A percentile compares a stretch with the other conserved stretches of the same genome.
Evolutionary conservation across 2,329 filamentous ascomycete species (phyloP).

Genomic region (Ceratocystiopsis brevicomis): DNA sequence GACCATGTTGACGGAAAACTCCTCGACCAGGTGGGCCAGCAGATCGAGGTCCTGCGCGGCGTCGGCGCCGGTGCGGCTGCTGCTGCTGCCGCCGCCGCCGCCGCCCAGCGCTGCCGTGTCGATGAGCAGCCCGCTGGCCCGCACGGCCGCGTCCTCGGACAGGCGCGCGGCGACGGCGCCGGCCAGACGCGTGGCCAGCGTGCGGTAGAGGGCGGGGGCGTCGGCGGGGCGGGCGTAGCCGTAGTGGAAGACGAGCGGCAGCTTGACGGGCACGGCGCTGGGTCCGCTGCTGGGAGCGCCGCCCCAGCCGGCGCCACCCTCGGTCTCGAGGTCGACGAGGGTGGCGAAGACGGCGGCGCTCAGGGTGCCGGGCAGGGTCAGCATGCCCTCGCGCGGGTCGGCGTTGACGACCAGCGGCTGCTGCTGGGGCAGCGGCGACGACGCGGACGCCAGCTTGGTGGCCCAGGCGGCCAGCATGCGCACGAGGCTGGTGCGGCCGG

Average conservation of each 20-base stretch:
- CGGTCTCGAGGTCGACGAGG: conserved; percentile 60
- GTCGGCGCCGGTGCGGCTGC: conserved; percentile 9
- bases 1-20: conserved; percentile 56
- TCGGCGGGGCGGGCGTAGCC: conserved; percentile 57
- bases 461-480: conserved; percentile 67
- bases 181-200: conserved; percentile 57
- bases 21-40: conserved; percentile 53
- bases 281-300: conserved; percentile 81
- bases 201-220: conserved; percentile 52
- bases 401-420: conserved; percentile 73
- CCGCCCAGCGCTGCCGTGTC: conserved; percentile 55
- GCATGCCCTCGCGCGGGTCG: conserved; percentile 62
- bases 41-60: conserved; percentile 43
- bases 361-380: conserved; percentile 62
- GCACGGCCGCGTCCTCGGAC: conserved; percentile 53
- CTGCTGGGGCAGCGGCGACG: conserved; percentile 13
- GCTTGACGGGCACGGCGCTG: conserved; percentile 71
- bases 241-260: conserved; percentile 81
- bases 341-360: conserved; percentile 75
- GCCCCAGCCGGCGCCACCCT: conserved; percentile 65
- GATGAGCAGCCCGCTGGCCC: conserved; percentile 61
- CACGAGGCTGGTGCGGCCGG: conserved; percentile 67
- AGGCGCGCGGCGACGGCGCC: conserved; percentile 60
- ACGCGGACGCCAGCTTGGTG: conserved; percentile 35
- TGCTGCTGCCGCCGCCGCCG: not conserved